Base-by-base conservation (phyloP, 164 flowering plant genomes). In the Protea cynaroides region DNA sequence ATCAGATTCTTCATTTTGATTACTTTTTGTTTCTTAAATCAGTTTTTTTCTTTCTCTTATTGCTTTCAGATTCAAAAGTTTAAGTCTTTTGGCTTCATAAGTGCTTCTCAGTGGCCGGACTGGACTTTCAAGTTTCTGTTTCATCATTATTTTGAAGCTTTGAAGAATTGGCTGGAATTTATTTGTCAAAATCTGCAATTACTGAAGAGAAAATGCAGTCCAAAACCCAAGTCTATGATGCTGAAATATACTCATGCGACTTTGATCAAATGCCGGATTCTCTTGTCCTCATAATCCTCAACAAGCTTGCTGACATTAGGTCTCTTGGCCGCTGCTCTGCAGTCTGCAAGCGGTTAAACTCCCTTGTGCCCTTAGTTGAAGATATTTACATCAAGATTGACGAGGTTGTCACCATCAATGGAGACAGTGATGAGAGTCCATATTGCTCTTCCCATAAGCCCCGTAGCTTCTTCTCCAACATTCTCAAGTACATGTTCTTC, bases 261-360 rank as follows among this genome's bases (percentile, higher is more conserved):
- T 81, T 87, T 38, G 88, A 82, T 58, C 73, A 71, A 8, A 62
- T 87, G 2, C 85, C 89, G 0, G 89, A 87, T 58, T 75, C 81
- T 6, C 59, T 84, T 46, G 69, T 87, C 21, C 76, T 72, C 53
- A 37, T 68, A 38, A 74, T 87, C 65, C 75, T 87, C 81, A 75
- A 74, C 78, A 74, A 76, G 55, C 18, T 87, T n/a, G 66, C 37
- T 3, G 88, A 87, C 62, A 81, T 78, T 19, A 68, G 67, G 24
- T 73, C 88, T 21, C 79, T 84, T 7, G 63, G 72, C 36, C 63
- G 65, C 13, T 84, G 85, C 71, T 70, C 74, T 56, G 23, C 70
- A 10, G 84, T 82, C 56, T 84, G 83, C 58, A 79, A 66, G 63
- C 80, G 89, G 7, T 81, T 29, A 29, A 29, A 29, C 5, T 29